Base-by-base conservation (phyloP, 345 rosid genomes). In the Chamaenerion angustifolium region DNA sequence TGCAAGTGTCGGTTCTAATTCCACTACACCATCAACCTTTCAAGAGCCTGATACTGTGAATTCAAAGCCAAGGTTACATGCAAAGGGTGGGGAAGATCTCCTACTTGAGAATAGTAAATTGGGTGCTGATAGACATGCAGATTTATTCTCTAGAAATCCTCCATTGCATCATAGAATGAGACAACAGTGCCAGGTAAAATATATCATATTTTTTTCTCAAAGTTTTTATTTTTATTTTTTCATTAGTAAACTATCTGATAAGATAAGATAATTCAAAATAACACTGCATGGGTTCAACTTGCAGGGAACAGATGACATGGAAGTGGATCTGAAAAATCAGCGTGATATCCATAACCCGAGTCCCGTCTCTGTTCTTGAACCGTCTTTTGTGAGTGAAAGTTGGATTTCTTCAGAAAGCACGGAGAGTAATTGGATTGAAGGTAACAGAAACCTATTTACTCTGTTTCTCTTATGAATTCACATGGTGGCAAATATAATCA, bases 351-450 rank as follows among this genome's bases (percentile, higher is more conserved):
- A 80, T 41, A 76, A 76, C 65, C 85, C 85, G 16, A 81, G 88
- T 66, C 94, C 94, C 0, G 72, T 78, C 52, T 84, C 94, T 57
- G 71, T 76, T 46, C 85, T 84, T 41, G 94, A 76, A 45, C 62
- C 61, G n/a, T 59, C 74, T 45, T 76, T 76, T 45, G 78, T 82
- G 37, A 70, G 72, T 41, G 94, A 76, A 66, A 80, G 88, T 61
- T 68, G 81, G 68, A 65, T 71, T 56, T 74, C 88, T 31, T 67
- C 77, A 7, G 94, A 81, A 35, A 81, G 85, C 65, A 69, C 51
- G 18, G 71, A 78, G 27, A 64, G 76, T 57, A 42, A 72, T 56
- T 57, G 61, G 55, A 49, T 43, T n/a, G 79, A 76, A 58, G 83
- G 85, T 76, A 70, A 65, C 54, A 40, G 41, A 41, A 14, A 25